phyloP scores from a whole-genome alignment of 1,284 basidiomycete genomes.

The Trametes pubescens region DNA sequence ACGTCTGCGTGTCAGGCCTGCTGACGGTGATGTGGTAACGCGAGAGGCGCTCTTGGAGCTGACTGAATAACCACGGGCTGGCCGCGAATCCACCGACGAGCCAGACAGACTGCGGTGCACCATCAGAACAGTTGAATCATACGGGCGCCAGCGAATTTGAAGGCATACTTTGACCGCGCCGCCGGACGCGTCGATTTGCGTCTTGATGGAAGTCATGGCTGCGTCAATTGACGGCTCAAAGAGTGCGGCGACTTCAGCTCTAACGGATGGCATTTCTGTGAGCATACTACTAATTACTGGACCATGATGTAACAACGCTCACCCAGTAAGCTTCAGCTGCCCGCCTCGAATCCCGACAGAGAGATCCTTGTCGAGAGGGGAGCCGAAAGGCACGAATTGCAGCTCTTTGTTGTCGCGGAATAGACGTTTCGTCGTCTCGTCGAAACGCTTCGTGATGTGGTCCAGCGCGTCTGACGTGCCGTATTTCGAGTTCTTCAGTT shows the following conservation, averaged over 20 bases:
- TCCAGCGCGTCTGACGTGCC: slow-evolving; percentile 73
- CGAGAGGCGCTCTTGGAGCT: slow-evolving; percentile 71
- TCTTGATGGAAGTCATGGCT: slow-evolving; percentile 71
- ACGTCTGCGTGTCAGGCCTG: slow-evolving; percentile 81
- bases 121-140: not conserved
- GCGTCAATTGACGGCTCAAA: slow-evolving; percentile 82
- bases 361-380: slow-evolving; percentile 75
- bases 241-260: slow-evolving; percentile 68
- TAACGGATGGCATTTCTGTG: slow-evolving; percentile 35
- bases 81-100: slow-evolving; percentile 83
- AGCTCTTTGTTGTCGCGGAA: slow-evolving; percentile 72
- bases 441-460: slow-evolving; percentile 76
- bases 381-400: slow-evolving; percentile 80
- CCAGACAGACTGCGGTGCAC: slow-evolving; percentile 64
- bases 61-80: slow-evolving; percentile 78
- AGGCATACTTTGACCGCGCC: slow-evolving; percentile 66
- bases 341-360: slow-evolving; percentile 74
- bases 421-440: slow-evolving; percentile 80
- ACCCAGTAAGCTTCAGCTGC: slow-evolving; percentile 76
- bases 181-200: slow-evolving; percentile 70
- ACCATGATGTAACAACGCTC: slow-evolving; percentile 27
- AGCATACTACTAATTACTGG: not conserved
- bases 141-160: not conserved
- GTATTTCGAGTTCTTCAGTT: slow-evolving; percentile 74
- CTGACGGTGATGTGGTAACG: slow-evolving; percentile 67